Evolutionary conservation across 78 protist species (phyloP), one percentile per base, ranked within the genome.

Genomic region (Dictyostelium citrinum): DNA sequence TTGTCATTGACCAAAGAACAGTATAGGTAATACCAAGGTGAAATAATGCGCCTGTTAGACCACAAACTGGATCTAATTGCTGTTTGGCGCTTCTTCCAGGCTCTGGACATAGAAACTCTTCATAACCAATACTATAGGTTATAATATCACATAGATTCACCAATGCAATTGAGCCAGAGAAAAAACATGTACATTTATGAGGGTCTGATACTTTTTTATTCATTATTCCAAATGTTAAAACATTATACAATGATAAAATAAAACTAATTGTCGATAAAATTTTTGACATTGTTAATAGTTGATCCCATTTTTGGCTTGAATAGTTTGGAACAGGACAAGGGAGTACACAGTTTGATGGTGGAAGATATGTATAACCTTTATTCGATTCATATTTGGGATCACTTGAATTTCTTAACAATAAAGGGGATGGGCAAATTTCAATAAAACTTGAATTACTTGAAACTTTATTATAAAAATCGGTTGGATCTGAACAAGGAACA

Each of bases 1-100:
- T 84, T 9, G 91, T 84, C 8, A 80, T 31, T 82, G 82, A 84
- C 91, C 91, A 84, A 2, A 84, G 45, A 2, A 84, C 80, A 12
- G 74, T 72, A 37, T 43, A 46, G 0, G 37, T 55, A 2, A 35
- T 22, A 14, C 76, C 91, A 17, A 84, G 41, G 9, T 84, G 91
- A 37, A 84, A 84, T 4, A 84, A 31, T 22, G 91, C 16, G 16
- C 82, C 82, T 0, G 91, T 84, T n/a, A 71, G 8, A 12, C 76
- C 71, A 35, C 91, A 84, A n/a, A 22, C 24, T 6, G 24, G 33
- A 6, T 11, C 82, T 74, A 72, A 72, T 7, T 20, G 20, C 51
- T 84, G 91, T 35, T 51, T 82, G 7, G 75, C 82, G 11, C 16
- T 22, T 35, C 91, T 31, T 22, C 82, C 91, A 3, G 16, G 24